Conservation (phyloP, 768 basidiomycete genomes). For the Phallus indusiatus region DNA sequence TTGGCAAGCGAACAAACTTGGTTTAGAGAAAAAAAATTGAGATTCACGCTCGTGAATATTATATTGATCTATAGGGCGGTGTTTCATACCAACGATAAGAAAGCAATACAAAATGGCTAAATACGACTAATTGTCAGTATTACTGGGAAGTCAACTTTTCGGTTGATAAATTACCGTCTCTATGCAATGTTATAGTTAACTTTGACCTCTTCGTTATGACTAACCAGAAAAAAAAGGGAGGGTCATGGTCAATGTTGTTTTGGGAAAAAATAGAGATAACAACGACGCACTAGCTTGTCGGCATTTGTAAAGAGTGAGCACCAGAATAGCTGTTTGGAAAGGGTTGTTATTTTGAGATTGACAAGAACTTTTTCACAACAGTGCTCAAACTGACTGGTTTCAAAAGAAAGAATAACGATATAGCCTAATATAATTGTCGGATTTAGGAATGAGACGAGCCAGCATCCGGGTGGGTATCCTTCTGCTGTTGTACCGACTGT, state of each 20-base stretch:
- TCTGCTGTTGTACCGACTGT: not conserved
- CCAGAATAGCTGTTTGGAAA: not conserved
- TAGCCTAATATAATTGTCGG: not conserved
- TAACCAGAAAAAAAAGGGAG: not conserved
- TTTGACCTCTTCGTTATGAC: not conserved
- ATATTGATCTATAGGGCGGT: too few species aligned
- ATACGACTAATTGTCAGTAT: too few species aligned
- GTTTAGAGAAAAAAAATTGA: not conserved
- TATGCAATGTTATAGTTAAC: not conserved
- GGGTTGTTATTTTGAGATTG: too few species aligned
- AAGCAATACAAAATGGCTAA: not conserved
- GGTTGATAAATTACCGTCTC: not conserved
- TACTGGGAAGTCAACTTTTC: too few species aligned
- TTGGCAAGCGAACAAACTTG: not conserved
- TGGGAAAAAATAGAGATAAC: not conserved
- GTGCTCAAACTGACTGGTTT: not conserved
- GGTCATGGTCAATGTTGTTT: too few species aligned
- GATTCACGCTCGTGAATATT: not conserved
- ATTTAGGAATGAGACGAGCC: not conserved
- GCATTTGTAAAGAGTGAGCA: not conserved
- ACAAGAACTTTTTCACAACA: too few species aligned
- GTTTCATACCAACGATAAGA: not conserved
- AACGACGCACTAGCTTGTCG: not conserved
- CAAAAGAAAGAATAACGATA: not conserved
- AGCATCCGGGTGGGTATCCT: not conserved